These are phyloP conservation scores for Diaporthe sp. DNA, from an alignment of 2,329 filamentous ascomycete genomes.

Conservation along the genomic window DNA sequence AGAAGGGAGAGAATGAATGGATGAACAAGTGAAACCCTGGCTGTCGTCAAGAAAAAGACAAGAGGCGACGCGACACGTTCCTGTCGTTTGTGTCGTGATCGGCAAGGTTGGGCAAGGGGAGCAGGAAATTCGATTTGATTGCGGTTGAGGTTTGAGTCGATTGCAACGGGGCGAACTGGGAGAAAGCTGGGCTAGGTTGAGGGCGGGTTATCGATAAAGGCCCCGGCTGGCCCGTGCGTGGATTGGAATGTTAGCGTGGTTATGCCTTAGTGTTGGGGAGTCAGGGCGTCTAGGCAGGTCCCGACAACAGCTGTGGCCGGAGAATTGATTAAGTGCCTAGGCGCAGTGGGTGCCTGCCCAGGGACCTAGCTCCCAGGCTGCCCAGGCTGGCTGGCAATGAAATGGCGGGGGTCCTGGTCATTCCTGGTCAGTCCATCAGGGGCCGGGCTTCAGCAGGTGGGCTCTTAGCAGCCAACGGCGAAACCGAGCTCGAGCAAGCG, in stretches of 20 bases:
- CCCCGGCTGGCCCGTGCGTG: neutral
- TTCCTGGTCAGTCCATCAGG: neutral
- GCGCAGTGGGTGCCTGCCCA: constrained; percentile 2
- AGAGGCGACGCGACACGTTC: constrained; percentile 2
- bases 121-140: constrained; percentile 21
- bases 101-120: neutral
- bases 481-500: constrained; percentile 27
- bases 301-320: constrained; percentile 3
- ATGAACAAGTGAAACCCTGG: neutral
- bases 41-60: constrained; percentile 32
- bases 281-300: neutral
- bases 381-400: neutral
- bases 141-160: constrained; percentile 21
- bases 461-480: constrained; percentile 20
- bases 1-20: constrained; percentile 18
- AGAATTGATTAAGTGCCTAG: constrained; percentile 21
- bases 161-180: constrained; percentile 14
- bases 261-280: neutral
- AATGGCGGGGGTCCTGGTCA: constrained; percentile 22
- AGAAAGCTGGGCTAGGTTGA: constrained; percentile 23
- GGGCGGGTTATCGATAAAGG: constrained; percentile 9
- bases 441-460: constrained; percentile 4
- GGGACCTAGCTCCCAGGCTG: constrained; percentile 5
- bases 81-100: neutral
- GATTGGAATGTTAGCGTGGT: constrained; percentile 3